Evolutionary conservation across 2,329 filamentous ascomycete genomes (phyloP).

Genomic region (Fusarium sororula): DNA sequence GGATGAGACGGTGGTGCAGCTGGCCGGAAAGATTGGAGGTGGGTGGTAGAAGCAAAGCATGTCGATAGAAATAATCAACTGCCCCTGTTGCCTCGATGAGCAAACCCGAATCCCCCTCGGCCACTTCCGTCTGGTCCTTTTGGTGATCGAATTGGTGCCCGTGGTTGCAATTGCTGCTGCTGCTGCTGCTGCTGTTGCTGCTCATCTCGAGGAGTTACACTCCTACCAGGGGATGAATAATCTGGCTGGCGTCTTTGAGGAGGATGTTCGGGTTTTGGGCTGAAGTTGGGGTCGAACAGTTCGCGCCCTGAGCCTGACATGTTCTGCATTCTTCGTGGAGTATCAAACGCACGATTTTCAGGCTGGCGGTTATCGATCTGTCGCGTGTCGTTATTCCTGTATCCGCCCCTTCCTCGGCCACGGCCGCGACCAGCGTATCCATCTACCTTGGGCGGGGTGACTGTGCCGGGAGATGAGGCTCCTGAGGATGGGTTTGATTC

Average conservation of each 20-base stretch:
- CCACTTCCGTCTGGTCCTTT: conserved; percentile 81
- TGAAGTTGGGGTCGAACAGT: conserved; percentile 81
- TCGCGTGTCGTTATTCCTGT: conserved; percentile 43
- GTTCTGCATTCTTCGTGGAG: conserved; percentile 38
- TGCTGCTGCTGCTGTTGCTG: conserved; percentile 58
- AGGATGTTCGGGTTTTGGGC: conserved; percentile 68
- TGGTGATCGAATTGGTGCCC: conserved; percentile 77
- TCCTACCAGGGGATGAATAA: conserved; percentile 48
- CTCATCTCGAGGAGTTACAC: conserved; percentile 60
- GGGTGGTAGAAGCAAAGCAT: conserved; percentile 74
- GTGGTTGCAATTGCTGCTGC: conserved; percentile 51
- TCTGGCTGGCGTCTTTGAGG: conserved; percentile 55
- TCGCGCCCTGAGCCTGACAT: conserved; percentile 59
- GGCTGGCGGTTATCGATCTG: conserved; percentile 47
- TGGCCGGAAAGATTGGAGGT: conserved; percentile 90
- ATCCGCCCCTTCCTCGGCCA: conserved; percentile 56
- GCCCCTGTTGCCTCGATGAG: conserved; percentile 63
- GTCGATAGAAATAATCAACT: conserved; percentile 47
- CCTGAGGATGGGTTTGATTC: conserved; percentile 64
- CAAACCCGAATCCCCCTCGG: conserved; percentile 81
- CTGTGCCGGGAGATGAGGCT: conserved; percentile 68
- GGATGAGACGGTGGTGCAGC: conserved; percentile 83
- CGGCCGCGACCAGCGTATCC: conserved; percentile 53
- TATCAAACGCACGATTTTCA: conserved; percentile 44
- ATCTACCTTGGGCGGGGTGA: conserved; percentile 63